phyloP scores from a whole-genome alignment of 2,329 filamentous ascomycete genomes.

The Xylariaceae sp. region DNA sequence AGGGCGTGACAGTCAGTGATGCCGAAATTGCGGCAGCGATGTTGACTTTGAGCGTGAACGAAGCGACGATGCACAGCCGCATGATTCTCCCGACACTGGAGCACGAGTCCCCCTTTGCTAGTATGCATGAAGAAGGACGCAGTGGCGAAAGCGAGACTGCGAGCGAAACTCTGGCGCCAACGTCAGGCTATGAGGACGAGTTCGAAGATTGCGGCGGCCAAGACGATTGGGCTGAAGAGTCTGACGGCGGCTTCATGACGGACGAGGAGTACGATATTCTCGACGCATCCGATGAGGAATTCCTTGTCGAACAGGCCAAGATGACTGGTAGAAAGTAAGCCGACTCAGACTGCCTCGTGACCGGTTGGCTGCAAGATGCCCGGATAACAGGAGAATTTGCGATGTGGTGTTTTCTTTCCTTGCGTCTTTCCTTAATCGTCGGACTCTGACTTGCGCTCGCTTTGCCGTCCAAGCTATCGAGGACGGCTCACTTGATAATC shows the following conservation, averaged over 20 bases:
- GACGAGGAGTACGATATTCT: conserved; percentile 98
- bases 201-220: conserved; percentile 49
- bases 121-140: conserved; percentile 64
- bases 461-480: conserved; percentile 2
- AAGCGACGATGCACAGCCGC: conserved; percentile 43
- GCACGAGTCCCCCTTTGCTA: conserved; percentile 81
- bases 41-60: not conserved
- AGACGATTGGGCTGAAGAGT: conserved; percentile 59
- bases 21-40: too few relatives aligned
- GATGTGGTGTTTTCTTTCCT: not conserved
- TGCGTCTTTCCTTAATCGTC: not conserved
- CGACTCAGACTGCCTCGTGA: too few relatives aligned
- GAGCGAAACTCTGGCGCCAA: conserved; percentile 31
- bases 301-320: conserved; percentile 50
- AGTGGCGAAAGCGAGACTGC: conserved; percentile 46
- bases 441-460: not conserved
- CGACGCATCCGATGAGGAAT: conserved; percentile 89
- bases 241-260: conserved; percentile 76
- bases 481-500: conserved; percentile 10
- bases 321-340: conserved; percentile 26
- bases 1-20: too few relatives aligned
- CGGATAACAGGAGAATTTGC: not conserved
- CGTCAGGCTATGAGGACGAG: conserved; percentile 41
- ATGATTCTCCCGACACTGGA: conserved; percentile 98
- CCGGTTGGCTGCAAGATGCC: too few relatives aligned